Evolutionary conservation across 2,329 filamentous ascomycete species (phyloP), one percentile per base, ranked within the genome.

Genomic region (Mycocentrospora acerina): DNA sequence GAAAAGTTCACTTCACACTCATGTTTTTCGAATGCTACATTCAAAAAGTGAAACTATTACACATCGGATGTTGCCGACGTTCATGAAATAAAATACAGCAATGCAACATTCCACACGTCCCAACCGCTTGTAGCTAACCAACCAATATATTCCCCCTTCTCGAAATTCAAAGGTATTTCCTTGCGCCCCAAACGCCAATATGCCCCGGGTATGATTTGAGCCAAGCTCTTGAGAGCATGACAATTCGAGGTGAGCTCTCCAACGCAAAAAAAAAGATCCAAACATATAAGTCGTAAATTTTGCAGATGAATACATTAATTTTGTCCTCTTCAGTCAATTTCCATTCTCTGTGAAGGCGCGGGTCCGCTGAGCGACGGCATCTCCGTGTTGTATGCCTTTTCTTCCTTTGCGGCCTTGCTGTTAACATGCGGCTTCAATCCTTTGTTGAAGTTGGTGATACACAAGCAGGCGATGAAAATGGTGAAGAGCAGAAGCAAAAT

Each of bases 361-460:
- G 72, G 68, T 34, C 67, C 68, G 49, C 72, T 70, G 18, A 75
- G 60, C 18, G 71, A 67, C 5, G 72, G 74, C 69, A 76, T 74
- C 45, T 75, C 71, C 19, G 70, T 70, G 53, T 65, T 64, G 37
- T 66, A 69, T 40, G 78, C 76, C 53, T 81, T 78, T 25, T 77
- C 73, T 42, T 68, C 69, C 13, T 46, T 36, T 12, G 73, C 62
- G 57, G 76, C 79, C 48, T 78, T 73, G 60, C 76, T 78, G 55
- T 82, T 77, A 42, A 98, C 80, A 64, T 97, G 90, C 8, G 83
- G 83, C 74, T 94, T 96, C 44, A 98, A 76, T 7, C 93, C 93
- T 51, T 85, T 84, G 68, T 85, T 81, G 71, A 97, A 98, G 72
- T 97, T 97, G 67, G 79, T 73, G 69, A 89, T 90, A 77, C 91